A percentile compares a stretch with the other conserved stretches of the same genome.
phyloP scores from a whole-genome alignment of 1,284 basidiomycete genomes.

The Takashimella koratensis region DNA sequence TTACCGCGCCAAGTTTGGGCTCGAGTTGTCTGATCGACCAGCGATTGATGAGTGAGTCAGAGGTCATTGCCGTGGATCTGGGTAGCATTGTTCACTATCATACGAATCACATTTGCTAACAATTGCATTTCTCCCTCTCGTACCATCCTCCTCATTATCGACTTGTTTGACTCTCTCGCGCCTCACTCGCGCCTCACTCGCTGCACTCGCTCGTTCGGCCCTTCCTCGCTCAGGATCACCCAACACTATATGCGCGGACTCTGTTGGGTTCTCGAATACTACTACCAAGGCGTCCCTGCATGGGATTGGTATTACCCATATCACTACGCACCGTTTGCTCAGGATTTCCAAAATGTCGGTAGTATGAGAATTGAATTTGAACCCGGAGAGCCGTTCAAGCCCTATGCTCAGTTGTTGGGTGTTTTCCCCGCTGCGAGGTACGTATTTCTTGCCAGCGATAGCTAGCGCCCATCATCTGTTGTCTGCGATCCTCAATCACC shows the following conservation, averaged over 20 bases:
- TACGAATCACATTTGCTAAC: too few species aligned
- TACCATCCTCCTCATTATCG: too few species aligned
- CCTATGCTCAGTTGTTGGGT: constrained; percentile 96
- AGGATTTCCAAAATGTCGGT: constrained; percentile 81
- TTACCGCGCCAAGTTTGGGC: constrained; percentile 89
- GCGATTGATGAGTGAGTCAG: constrained; percentile 73
- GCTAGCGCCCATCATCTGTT: too few species aligned
- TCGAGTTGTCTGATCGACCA: constrained; percentile 65
- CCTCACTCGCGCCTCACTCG: too few species aligned
- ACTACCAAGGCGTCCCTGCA: constrained; percentile 97
- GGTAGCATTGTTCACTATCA: background rate
- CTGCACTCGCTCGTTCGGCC: background rate
- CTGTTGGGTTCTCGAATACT: constrained; percentile 95
- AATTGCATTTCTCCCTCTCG: too few species aligned
- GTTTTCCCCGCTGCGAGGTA: constrained; percentile 93
- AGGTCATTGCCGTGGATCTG: constrained; percentile 24
- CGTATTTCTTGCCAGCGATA: too few species aligned
- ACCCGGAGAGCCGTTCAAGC: constrained; percentile 81
- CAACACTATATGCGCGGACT: constrained; percentile 88
- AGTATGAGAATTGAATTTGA: constrained; percentile 66
- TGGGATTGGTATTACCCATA: constrained; percentile 99
- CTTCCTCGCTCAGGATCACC: constrained; percentile 60
- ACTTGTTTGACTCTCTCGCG: too few species aligned
- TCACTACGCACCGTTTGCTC: constrained; percentile 97
- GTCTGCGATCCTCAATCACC: too few species aligned